Evolutionary conservation across 306 rosid genomes (phyloP).

Genomic region (Alnus rubra): DNA sequence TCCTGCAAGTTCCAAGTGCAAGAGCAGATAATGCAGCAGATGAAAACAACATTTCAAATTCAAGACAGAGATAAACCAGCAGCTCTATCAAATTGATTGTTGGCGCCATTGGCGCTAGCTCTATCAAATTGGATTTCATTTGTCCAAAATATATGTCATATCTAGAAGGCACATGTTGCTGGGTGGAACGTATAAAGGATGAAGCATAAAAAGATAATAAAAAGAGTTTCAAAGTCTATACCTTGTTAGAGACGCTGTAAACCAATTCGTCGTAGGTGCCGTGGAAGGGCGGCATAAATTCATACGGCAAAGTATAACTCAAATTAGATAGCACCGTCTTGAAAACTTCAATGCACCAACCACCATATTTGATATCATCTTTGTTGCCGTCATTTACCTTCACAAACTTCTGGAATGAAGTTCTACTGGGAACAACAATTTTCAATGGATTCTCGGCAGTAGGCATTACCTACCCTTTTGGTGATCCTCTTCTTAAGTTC

Average conservation of each 20-base stretch:
- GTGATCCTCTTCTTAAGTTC: background rate
- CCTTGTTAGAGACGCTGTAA: slow-evolving; percentile 25
- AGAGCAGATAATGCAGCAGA: no score
- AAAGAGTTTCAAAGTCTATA: background rate
- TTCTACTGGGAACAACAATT: slow-evolving; percentile 31
- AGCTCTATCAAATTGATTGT: no score
- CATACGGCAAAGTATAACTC: slow-evolving; percentile 14
- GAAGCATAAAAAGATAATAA: background rate
- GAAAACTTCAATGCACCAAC: slow-evolving; percentile 34
- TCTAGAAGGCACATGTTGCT: no score
- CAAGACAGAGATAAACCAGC: no score
- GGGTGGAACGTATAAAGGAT: background rate
- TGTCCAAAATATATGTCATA: no score
- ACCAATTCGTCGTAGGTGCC: slow-evolving; percentile 20
- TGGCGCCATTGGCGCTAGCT: no score
- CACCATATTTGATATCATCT: background rate
- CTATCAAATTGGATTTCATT: no score
- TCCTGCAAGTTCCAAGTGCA: background rate
- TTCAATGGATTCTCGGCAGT: slow-evolving; percentile 16
- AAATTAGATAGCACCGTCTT: background rate
- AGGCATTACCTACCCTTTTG: slow-evolving; percentile 42
- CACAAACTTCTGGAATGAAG: slow-evolving; percentile 29
- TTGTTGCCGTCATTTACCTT: background rate
- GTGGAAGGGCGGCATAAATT: background rate
- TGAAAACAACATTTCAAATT: no score